Evolutionary conservation across 768 basidiomycete species (phyloP), one percentile per base, ranked within the genome.

Genomic region (Boletus pseudo-olivaceus): DNA sequence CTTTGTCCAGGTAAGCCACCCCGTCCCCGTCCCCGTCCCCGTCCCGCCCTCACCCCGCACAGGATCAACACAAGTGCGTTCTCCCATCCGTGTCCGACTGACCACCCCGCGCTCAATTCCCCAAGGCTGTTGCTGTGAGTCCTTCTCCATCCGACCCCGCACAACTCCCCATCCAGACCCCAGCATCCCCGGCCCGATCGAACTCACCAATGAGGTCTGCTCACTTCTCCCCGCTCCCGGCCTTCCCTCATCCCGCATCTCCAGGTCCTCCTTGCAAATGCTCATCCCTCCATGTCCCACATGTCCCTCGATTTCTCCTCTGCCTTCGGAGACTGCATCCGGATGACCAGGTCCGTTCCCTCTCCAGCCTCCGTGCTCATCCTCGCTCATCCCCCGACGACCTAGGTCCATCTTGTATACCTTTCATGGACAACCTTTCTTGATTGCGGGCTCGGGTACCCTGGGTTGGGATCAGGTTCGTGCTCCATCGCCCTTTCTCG

Each of bases 361-460:
- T 48, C 47, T 45, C 9, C 45, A 8, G 3, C 9, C 0, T 35
- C 53, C 56, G 27, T 44, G 34, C 50, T 37, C 38, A 34, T 52
- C 30, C 48, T 7, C n/a, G 1, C 26, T 59, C 35, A 55, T 14
- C 2, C 11, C 42, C 7, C 12, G 11, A 2, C 10, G 2, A 2
- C 49, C 39, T 58, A 87, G 90, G 57, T 76, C 90, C 51, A 85
- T 98, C 7, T 72, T 98, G 20, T 85, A 84, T 67, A 87, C 96
- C 30, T 79, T 83, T 51, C 74, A 77, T 23, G 90, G 80, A 0
- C 97, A 98, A 66, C 92, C 93, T 0, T 93, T 99, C 78, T 73
- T 99, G 63, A 88, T 98, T 57, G 86, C 94, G 27, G 97, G 97
- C 2, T 90, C 87, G 51, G 97, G 97, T 15, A 98, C 97, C 2